These are phyloP conservation scores for Phytophthora lateralis DNA, from an alignment of 352 stramenopile genomes.

Conservation along the genomic window DNA sequence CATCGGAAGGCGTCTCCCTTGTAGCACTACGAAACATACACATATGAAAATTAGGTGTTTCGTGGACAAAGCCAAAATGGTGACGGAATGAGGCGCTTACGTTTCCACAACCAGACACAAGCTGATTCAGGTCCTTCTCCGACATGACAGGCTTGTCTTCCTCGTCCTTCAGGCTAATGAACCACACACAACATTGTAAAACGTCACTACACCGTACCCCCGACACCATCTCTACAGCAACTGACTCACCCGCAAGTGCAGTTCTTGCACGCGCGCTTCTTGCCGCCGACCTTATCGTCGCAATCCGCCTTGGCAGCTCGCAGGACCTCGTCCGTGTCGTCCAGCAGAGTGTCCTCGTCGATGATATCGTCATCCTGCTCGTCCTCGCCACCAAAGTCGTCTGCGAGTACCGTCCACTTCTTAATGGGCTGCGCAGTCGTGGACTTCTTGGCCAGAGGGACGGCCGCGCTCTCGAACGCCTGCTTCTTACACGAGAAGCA, in stretches of 20 bases:
- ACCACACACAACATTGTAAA: slow-evolving; percentile 2
- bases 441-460: slow-evolving; percentile 57
- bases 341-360: slow-evolving; percentile 84
- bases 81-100: slow-evolving; percentile 35
- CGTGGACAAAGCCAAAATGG: neutral
- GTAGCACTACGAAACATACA: slow-evolving; percentile 84
- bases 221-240: neutral
- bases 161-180: slow-evolving; percentile 66
- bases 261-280: slow-evolving; percentile 95
- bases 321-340: slow-evolving; percentile 85
- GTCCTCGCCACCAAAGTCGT: slow-evolving; percentile 65
- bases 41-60: slow-evolving; percentile 8
- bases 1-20: slow-evolving; percentile 98
- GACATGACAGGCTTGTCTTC: slow-evolving; percentile 77
- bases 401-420: slow-evolving; percentile 76
- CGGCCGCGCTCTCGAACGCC: slow-evolving; percentile 53
- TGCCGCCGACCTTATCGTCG: slow-evolving; percentile 83
- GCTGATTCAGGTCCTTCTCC: slow-evolving; percentile 71
- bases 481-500: slow-evolving; percentile 74
- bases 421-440: slow-evolving; percentile 41
- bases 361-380: slow-evolving; percentile 77
- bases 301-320: slow-evolving; percentile 73
- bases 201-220: neutral
- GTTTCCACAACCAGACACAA: slow-evolving; percentile 87
- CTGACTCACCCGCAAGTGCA: slow-evolving; percentile 93